These are phyloP conservation scores for Elsinoe perseae DNA, from an alignment of 2,329 filamentous ascomycete species.

Conservation along the genomic window DNA sequence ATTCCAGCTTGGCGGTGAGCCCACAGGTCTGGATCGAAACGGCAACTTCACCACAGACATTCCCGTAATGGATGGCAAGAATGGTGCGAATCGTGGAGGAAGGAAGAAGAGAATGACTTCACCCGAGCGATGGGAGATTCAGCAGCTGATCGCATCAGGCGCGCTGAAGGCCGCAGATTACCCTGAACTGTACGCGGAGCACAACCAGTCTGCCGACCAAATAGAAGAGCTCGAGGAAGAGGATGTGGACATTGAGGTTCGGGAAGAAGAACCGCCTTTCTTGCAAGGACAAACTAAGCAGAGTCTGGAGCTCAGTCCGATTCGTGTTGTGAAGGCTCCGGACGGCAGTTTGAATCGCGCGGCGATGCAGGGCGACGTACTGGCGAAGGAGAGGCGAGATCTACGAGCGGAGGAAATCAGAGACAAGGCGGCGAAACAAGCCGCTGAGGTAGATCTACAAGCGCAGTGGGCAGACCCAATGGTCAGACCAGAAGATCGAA, in stretches of 20 bases:
- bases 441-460: conserved; percentile 70
- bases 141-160: conserved; percentile 90
- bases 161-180: conserved; percentile 90
- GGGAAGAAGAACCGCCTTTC: conserved; percentile 94
- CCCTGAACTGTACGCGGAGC: conserved; percentile 89
- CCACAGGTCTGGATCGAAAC: conserved; percentile 49
- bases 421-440: conserved; percentile 65
- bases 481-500: conserved; percentile 72
- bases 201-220: conserved; percentile 68
- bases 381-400: conserved; percentile 87
- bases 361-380: conserved; percentile 81
- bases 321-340: conserved; percentile 91
- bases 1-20: conserved; percentile 61
- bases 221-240: conserved; percentile 88
- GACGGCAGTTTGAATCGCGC: conserved; percentile 97
- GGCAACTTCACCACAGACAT: conserved; percentile 46
- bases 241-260: conserved; percentile 93
- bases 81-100: conserved; percentile 39
- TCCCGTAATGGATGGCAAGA: conserved; percentile 56
- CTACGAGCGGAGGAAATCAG: conserved; percentile 81
- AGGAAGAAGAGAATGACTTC: conserved; percentile 92
- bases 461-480: conserved; percentile 97
- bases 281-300: conserved; percentile 93
- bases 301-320: conserved; percentile 87
- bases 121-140: conserved; percentile 94